Evolutionary conservation across 495 filamentous ascomycete species (phyloP), one percentile per base, ranked within the genome.

Genomic region (Aspergillus cavernicola): DNA sequence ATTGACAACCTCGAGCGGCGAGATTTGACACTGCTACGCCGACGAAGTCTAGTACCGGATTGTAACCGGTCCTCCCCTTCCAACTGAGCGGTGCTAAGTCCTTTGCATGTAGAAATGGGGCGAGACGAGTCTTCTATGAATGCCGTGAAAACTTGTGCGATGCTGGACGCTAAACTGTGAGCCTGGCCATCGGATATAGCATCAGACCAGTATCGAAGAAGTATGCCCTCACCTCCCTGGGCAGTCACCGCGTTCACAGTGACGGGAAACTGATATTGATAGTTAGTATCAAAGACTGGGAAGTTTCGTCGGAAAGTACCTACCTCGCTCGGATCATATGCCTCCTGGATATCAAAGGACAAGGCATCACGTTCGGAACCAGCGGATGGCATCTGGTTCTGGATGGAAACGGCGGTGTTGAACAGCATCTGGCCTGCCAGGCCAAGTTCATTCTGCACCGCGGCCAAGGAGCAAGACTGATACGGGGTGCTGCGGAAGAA

Each of bases 401-500:
- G 42, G 26, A 45, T 45, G 13, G 42, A 45, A 31, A 45, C 24
- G 23, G 42, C 42, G 6, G 42, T 45, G 24, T 45, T 45, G 26
- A 45, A 45, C 29, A 35, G 29, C 44, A 48, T 48, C 44, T 48
- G 28, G 20, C 31, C 23, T 19, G 29, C 32, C 12, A 49, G 20
- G 6, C 29, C 44, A 6, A 47, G 44, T 16, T 47, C 28, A 7
- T 47, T 35, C 19, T 47, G 44, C 3, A 35, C 44, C 29, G 15
- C 35, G 3, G 44, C 44, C 19, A 35, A 29, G 0, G 80, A 79
- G 59, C 72, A 80, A 42, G 71, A 74, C 43, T 81, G 80, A 54
- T 77, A 70, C 9, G 70, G 70, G 32, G 80, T 60, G 52, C 72
- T 76, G 37, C 69, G 52, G n/a, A 81, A 62, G 36, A 77, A 78